Conservation (phyloP, 495 filamentous ascomycete genomes). For the Corynascus novoguineensis region DNA sequence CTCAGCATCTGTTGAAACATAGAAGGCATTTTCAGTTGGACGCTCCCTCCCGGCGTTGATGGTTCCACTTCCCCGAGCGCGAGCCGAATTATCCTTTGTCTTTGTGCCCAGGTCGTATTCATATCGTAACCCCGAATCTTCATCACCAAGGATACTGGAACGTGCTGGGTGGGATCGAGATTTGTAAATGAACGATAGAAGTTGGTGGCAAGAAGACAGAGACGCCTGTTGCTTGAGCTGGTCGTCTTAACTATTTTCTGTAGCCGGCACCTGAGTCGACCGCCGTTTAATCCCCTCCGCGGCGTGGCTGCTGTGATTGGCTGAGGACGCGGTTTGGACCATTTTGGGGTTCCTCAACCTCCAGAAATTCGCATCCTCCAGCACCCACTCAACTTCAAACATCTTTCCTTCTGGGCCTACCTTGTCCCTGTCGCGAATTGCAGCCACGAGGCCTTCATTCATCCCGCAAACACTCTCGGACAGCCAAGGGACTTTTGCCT, state of each 20-base stretch:
- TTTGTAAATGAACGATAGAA: neutral
- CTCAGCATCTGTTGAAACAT: too few relatives aligned
- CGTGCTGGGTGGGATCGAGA: too few relatives aligned
- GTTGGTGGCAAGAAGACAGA: neutral
- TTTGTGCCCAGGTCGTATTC: too few relatives aligned
- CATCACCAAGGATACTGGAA: too few relatives aligned
- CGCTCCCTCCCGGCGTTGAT: too few relatives aligned
- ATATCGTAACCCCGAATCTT: too few relatives aligned
- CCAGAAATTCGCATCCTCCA: conserved; percentile 31
- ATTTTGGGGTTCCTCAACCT: conserved; percentile 29
- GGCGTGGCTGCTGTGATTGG: conserved; percentile 27
- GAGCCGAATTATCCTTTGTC: too few relatives aligned
- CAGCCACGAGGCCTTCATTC: conserved; percentile 21
- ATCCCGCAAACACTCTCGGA: conserved; percentile 20
- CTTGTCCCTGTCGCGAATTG: conserved; percentile 13
- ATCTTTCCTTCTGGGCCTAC: conserved; percentile 11
- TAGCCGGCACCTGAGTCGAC: conserved; percentile 3
- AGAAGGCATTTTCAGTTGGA: too few relatives aligned
- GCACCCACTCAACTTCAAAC: conserved; percentile 30
- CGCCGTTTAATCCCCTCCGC: conserved; percentile 20
- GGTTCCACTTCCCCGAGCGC: too few relatives aligned
- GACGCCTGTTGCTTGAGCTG: neutral
- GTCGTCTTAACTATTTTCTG: neutral
- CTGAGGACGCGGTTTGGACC: conserved; percentile 28
- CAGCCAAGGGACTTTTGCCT: neutral